Evolutionary conservation across 2,329 filamentous ascomycete species (phyloP).

Genomic region (Apiospora koreana): DNA sequence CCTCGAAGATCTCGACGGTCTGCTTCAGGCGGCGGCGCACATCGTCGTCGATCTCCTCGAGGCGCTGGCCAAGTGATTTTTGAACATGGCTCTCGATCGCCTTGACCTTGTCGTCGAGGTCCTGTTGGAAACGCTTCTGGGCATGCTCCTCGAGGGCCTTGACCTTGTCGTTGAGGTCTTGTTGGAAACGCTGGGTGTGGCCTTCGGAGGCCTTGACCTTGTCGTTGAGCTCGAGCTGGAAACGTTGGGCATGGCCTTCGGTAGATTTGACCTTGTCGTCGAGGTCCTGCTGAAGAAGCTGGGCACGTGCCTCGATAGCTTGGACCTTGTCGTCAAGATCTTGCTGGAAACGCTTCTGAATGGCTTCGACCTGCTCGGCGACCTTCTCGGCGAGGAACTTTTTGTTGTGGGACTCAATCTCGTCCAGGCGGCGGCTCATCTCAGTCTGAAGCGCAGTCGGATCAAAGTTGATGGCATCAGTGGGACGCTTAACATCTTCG

Average conservation of each 20-base stretch:
- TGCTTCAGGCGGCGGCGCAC: constrained; percentile 25
- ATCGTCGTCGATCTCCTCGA: constrained; percentile 22
- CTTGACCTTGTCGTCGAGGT: constrained; percentile 18
- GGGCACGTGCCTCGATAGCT: constrained; percentile 22
- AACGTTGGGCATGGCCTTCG: constrained; percentile 20
- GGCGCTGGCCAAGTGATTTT: constrained; percentile 19
- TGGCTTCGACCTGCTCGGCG: constrained; percentile 19
- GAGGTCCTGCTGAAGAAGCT: constrained; percentile 19
- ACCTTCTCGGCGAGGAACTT: constrained; percentile 20
- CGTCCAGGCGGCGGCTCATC: background rate
- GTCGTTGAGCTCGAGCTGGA: constrained; percentile 15
- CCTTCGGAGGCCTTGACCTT: constrained; percentile 20
- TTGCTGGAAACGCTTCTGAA: constrained; percentile 21
- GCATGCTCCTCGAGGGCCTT: constrained; percentile 22
- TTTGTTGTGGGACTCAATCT: constrained; percentile 16
- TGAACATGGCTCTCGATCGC: constrained; percentile 22
- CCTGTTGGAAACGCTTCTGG: constrained; percentile 19
- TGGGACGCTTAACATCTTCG: background rate
- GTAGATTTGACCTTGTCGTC: constrained; percentile 18
- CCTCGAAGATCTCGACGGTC: constrained; percentile 25
- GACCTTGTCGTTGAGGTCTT: constrained; percentile 17
- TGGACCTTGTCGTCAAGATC: constrained; percentile 18
- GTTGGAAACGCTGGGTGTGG: constrained; percentile 20
- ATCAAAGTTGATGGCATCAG: background rate
- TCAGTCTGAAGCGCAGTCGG: background rate